Evolutionary conservation across 2,329 filamentous ascomycete species (phyloP).

Genomic region (Aspergillus amoenus): DNA sequence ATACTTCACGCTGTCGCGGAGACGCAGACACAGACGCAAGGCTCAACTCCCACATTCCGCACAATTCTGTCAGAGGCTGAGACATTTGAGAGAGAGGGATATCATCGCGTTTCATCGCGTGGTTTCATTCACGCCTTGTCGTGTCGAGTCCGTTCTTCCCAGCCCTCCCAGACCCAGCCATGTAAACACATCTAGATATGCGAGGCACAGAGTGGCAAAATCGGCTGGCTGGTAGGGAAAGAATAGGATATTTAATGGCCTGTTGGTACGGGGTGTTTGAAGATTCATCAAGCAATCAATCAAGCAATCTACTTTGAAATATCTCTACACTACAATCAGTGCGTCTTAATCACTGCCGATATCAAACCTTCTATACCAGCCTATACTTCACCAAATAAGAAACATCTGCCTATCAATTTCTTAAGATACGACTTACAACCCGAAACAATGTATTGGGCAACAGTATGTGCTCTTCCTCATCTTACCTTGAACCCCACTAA

Average conservation of each 20-base stretch:
- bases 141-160: constrained; percentile 13
- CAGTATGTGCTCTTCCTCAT: constrained; percentile 29
- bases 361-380: not conserved
- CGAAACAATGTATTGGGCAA: constrained; percentile 12
- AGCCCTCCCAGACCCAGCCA: constrained; percentile 7
- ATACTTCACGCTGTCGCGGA: no score
- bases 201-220: not conserved
- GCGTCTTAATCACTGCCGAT: not conserved
- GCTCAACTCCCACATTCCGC: constrained; percentile 4
- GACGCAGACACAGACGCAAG: not conserved
- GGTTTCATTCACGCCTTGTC: not conserved
- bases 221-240: not conserved
- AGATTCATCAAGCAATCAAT: not conserved
- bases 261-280: not conserved
- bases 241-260: not conserved
- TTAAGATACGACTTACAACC: no score
- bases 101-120: not conserved
- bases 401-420: no score
- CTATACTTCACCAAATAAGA: not conserved
- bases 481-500: no score
- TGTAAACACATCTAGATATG: not conserved
- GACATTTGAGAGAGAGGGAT: not conserved
- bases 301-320: not conserved
- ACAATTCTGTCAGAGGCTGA: no score
- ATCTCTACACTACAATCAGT: not conserved